Evolutionary conservation across 2,329 filamentous ascomycete genomes (phyloP).

Genomic region (Metarhizium robertsii): DNA sequence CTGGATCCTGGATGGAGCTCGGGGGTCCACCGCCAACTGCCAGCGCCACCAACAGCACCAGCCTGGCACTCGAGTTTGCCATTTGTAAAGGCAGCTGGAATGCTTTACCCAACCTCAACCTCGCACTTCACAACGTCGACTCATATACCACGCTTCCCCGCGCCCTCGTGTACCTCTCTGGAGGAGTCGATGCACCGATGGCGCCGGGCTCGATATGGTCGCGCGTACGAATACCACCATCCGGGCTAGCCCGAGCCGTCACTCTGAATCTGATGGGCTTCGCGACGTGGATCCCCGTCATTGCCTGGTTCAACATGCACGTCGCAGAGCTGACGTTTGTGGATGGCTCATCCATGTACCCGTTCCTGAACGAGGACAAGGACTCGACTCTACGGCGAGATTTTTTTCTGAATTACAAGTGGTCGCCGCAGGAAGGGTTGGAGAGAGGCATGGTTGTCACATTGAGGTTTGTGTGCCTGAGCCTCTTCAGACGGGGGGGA

Average conservation of each 20-base stretch:
- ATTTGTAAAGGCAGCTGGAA: no score
- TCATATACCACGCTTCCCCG: neutral
- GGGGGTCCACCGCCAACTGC: no score
- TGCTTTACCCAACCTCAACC: no score
- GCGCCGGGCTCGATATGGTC: constrained; percentile 21
- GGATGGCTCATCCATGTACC: constrained; percentile 64
- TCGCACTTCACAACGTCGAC: no score
- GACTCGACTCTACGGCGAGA: constrained; percentile 46
- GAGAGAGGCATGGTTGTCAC: constrained; percentile 67
- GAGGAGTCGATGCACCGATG: neutral
- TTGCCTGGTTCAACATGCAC: constrained; percentile 52
- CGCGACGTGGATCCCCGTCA: constrained; percentile 52
- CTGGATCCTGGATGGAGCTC: no score
- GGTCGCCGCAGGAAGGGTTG: constrained; percentile 46
- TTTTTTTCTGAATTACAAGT: constrained; percentile 49
- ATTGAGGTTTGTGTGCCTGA: constrained; percentile 40
- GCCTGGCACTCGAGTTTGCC: no score
- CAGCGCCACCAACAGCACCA: no score
- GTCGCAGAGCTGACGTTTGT: constrained; percentile 50
- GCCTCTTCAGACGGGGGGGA: neutral
- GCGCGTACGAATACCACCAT: constrained; percentile 16
- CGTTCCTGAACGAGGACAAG: constrained; percentile 61
- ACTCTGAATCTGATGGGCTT: constrained; percentile 40
- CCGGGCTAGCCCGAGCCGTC: constrained; percentile 22
- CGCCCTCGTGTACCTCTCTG: neutral